Evolutionary conservation across 495 filamentous ascomycete genomes (phyloP).

Genomic region (Neurospora sp.): DNA sequence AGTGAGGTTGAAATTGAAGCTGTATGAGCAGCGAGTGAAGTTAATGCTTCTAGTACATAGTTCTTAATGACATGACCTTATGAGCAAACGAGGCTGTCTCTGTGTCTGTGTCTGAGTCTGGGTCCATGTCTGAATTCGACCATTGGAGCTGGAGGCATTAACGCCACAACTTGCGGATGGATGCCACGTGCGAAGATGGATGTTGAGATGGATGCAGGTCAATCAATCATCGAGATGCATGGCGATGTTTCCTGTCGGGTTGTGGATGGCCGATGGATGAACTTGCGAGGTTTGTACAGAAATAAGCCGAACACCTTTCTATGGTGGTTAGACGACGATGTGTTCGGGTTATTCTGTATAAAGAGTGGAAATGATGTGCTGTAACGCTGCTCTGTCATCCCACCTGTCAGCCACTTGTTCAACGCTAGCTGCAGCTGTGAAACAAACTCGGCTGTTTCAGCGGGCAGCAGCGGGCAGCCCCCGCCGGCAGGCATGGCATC

Average conservation of each 20-base stretch:
- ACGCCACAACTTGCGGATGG: background rate
- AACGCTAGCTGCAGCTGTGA: background rate
- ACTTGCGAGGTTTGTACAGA: no score
- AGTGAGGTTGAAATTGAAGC: no score
- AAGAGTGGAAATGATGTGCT: background rate
- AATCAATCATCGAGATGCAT: background rate
- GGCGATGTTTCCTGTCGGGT: background rate
- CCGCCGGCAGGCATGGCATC: background rate
- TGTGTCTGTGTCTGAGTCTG: background rate
- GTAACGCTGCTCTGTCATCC: background rate
- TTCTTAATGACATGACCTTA: background rate
- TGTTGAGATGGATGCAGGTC: background rate
- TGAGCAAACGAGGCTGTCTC: background rate
- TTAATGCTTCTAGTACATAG: background rate
- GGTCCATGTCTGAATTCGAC: background rate
- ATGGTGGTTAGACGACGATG: no score
- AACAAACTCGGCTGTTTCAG: background rate
- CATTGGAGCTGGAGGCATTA: background rate
- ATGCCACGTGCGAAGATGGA: background rate
- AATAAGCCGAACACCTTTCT: no score
- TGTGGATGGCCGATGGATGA: background rate
- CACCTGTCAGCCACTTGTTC: background rate
- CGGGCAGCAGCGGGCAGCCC: background rate
- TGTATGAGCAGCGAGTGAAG: background rate
- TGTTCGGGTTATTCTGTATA: no score